A percentile compares a stretch with the other conserved stretches of the same genome.
phyloP scores from a whole-genome alignment of 352 stramenopile species.

The Phytopythium litorale region DNA sequence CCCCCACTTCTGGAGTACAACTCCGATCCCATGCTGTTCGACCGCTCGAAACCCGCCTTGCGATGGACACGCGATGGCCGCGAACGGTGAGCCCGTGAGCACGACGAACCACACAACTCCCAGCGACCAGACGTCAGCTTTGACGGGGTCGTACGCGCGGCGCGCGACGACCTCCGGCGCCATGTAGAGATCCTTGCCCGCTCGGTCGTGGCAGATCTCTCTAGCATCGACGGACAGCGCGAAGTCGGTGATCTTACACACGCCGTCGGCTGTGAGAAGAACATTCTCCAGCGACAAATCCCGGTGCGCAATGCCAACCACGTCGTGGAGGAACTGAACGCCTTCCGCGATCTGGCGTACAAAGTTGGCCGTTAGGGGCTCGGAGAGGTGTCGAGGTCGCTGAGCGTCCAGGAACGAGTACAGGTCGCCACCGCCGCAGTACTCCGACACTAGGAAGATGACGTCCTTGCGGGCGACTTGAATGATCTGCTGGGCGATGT shows the following conservation, averaged over 20 bases:
- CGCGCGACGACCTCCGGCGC: conserved; percentile 23
- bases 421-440: conserved; percentile 28
- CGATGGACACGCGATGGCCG: conserved; percentile 22
- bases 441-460: conserved; percentile 50
- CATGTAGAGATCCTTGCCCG: conserved; percentile 44
- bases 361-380: conserved; percentile 16
- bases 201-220: conserved; percentile 14
- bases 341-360: conserved; percentile 17
- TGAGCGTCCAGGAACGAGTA: conserved; percentile 19
- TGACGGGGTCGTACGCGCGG: conserved; percentile 29
- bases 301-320: conserved; percentile 21
- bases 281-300: conserved; percentile 46
- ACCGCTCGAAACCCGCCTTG: conserved; percentile 30
- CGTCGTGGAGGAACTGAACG: conserved; percentile 21
- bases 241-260: conserved; percentile 50
- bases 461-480: conserved; percentile 38
- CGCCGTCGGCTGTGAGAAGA: conserved; percentile 16
- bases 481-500: conserved; percentile 43
- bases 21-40: conserved; percentile 14
- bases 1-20: conserved; percentile 27
- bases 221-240: conserved; percentile 21
- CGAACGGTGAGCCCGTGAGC: conserved; percentile 31
- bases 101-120: conserved; percentile 50
- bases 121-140: conserved; percentile 46
- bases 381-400: conserved; percentile 12